A percentile compares a stretch with the other conserved stretches of the same genome.
These are phyloP conservation scores for Vitis vinifera DNA, from an alignment of 164 flowering plant species.

Conservation along the genomic window ASM3070453v1 NC_081818.1:2907001-2907500, in stretches of 20 bases:
- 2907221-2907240: background rate
- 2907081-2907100: constrained; percentile 91
- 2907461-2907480: constrained; percentile 86
- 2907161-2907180: constrained; percentile 83
- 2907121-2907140: constrained; percentile 94
- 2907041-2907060: constrained; percentile 95
- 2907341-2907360: background rate
- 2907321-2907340: background rate
- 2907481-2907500: constrained; percentile 88
- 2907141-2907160: constrained; percentile 98
- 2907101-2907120: constrained; percentile 97
- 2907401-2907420: constrained; percentile 79
- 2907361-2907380: background rate
- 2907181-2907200: background rate
- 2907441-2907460: constrained; percentile 84
- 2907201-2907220: background rate
- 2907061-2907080: constrained; percentile 91
- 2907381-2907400: constrained; percentile 86
- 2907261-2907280: too few relatives aligned
- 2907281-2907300: background rate
- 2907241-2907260: background rate
- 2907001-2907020: background rate
- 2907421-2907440: constrained; percentile 88
- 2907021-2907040: constrained; percentile 3
- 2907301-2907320: background rate